Base-by-base conservation (phyloP, 1,139 yeast genomes). In the Yamadazyma pseudoaaseri region DNA sequence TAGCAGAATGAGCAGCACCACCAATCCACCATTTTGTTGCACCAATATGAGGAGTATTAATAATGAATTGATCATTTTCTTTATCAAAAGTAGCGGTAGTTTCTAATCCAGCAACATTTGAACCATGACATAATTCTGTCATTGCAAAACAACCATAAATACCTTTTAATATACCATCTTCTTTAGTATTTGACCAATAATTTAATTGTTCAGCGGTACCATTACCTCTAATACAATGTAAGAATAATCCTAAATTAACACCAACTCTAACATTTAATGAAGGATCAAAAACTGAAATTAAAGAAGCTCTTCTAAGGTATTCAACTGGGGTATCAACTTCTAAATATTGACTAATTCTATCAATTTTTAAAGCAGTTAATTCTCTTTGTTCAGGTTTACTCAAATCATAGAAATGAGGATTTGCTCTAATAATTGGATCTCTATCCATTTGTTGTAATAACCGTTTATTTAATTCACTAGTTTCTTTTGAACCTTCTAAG, bases 11-110 rank as follows among this genome's bases (percentile, higher is more conserved):
- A 5, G 96, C 96, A 34, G 96, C 96, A 54, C 97, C 97, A 35
- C 96, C 97, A 52, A 89, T 89, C 97, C 97, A 89, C 96, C 96
- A 89, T 62, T 89, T 89, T 39, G 96, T 86, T 25, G 96, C 96
- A 35, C 92, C 89, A 42, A 85, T 64, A 55, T 86, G 86, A 6
- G 97, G 97, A 16, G 97, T 89, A 57, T 86, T 79, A 46, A 89
- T 79, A 35, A 76, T 60, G 48, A 89, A 86, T 43, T 80, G 78
- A 51, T 86, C 87, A 20, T 71, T 72, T 18, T 62, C 65, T 30
- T 70, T 67, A 56, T 86, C 85, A 56, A 73, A 89, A 30, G 85
- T 81, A 14, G 96, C 96, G 20, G 90, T 84, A n/a, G 96, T 89
- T 62, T 89, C 95, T 44, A 87, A 69, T 29, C 86, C 94, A 10